Evolutionary conservation across 345 rosid species (phyloP).

Genomic region (Camelina neglecta): DNA sequence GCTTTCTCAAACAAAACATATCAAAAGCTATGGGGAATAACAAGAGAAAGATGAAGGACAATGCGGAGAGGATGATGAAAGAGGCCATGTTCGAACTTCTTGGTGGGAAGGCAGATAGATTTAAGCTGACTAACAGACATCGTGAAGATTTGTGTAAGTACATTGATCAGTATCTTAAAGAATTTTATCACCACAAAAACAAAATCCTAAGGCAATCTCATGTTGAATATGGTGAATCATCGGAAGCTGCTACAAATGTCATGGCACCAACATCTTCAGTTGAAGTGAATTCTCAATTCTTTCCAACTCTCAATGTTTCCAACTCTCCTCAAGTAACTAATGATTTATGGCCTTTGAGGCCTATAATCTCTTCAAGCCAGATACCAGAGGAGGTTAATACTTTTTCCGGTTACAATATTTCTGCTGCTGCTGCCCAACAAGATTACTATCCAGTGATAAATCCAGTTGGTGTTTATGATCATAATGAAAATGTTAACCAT

Average conservation of each 20-base stretch:
- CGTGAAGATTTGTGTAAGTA: constrained; percentile 14
- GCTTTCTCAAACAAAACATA: constrained; percentile 43
- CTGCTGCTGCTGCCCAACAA: constrained; percentile 15
- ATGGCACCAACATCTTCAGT: background rate
- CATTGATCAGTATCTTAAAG: constrained; percentile 19
- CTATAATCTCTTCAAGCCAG: background rate
- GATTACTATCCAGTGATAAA: background rate
- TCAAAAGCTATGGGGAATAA: constrained; percentile 9
- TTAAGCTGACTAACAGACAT: background rate
- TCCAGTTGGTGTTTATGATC: background rate
- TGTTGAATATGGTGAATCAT: constrained; percentile 26
- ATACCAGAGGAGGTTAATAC: background rate
- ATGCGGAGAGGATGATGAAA: constrained; percentile 20
- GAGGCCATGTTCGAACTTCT: constrained; percentile 32
- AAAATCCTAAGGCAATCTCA: background rate
- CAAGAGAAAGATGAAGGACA: constrained; percentile 30
- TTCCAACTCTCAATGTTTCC: background rate
- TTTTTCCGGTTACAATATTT: background rate
- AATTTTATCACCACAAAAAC: constrained; percentile 5
- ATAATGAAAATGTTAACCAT: background rate
- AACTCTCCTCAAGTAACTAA: background rate
- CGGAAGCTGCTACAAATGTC: constrained; percentile 22
- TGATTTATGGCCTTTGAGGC: too few species aligned
- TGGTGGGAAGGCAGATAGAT: background rate
- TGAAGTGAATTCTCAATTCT: constrained; percentile 21